Conservation (phyloP, 306 rosid genomes). For the Cucumis melo region DNA sequence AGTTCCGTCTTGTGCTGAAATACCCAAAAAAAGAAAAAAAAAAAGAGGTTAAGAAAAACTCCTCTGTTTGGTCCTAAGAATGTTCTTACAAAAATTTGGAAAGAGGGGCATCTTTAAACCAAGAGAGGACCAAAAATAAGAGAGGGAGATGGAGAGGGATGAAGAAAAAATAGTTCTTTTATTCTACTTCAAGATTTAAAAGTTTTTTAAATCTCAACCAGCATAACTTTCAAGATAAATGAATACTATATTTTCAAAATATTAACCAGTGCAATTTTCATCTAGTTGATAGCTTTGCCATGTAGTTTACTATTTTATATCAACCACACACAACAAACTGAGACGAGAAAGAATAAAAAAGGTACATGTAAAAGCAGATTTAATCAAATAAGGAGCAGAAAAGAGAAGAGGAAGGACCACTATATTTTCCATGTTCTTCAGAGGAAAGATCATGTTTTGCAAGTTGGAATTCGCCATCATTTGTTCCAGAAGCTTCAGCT, state of each 20-base stretch:
- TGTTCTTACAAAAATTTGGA: background rate
- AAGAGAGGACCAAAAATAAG: background rate
- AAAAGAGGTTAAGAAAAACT: background rate
- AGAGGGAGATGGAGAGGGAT: background rate
- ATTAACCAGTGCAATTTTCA: background rate
- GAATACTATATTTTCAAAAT: background rate
- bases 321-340: background rate
- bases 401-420: slow-evolving; percentile 39
- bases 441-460: slow-evolving; percentile 72
- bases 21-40: background rate
- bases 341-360: slow-evolving; percentile 3
- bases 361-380: background rate
- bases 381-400: slow-evolving; percentile 2
- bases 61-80: background rate
- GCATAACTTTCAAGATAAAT: background rate
- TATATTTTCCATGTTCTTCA: slow-evolving; percentile 71
- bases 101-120: background rate
- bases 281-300: background rate
- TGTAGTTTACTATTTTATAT: background rate
- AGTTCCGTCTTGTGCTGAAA: background rate
- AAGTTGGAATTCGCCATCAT: slow-evolving; percentile 62
- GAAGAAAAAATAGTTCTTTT: background rate
- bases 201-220: background rate
- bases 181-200: background rate
- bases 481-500: slow-evolving; percentile 61